A percentile compares a stretch with the other conserved stretches of the same genome.
Evolutionary conservation across 805 yeast genomes (phyloP).

Genomic region (Tetrapisispora fleetii): DNA sequence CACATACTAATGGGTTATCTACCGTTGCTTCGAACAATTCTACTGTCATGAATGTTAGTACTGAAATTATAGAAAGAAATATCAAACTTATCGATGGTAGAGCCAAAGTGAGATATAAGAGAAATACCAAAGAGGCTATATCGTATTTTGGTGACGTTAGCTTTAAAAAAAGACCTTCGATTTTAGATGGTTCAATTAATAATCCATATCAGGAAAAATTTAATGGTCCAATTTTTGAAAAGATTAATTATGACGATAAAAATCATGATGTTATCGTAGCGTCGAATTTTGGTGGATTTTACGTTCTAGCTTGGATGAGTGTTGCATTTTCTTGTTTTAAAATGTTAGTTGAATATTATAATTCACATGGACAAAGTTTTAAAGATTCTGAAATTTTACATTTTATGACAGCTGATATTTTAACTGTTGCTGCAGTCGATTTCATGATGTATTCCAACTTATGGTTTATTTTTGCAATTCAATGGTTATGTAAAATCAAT

Average conservation of each 20-base stretch:
- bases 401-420: slow-evolving; percentile 50
- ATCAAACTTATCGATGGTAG: slow-evolving; percentile 13
- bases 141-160: slow-evolving; percentile 49
- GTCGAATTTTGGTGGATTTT: slow-evolving; percentile 61
- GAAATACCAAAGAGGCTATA: slow-evolving; percentile 25
- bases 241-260: slow-evolving; percentile 1
- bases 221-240: slow-evolving; percentile 25
- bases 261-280: slow-evolving; percentile 3
- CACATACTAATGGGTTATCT: neutral
- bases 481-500: slow-evolving; percentile 38
- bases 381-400: slow-evolving; percentile 43
- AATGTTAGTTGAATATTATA: slow-evolving; percentile 43
- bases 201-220: slow-evolving; percentile 22
- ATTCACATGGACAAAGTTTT: slow-evolving; percentile 31
- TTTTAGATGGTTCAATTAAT: slow-evolving; percentile 40
- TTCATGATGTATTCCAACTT: slow-evolving; percentile 59
- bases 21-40: neutral
- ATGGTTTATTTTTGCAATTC: slow-evolving; percentile 54
- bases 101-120: slow-evolving; percentile 16
- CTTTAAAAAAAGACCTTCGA: slow-evolving; percentile 36
- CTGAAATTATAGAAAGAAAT: slow-evolving; percentile 3
- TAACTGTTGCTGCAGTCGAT: slow-evolving; percentile 66
- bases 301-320: slow-evolving; percentile 68
- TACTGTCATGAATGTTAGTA: neutral
- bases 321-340: slow-evolving; percentile 47